Conservation (phyloP, 331 rosid species). For the Cydonia oblonga region DNA sequence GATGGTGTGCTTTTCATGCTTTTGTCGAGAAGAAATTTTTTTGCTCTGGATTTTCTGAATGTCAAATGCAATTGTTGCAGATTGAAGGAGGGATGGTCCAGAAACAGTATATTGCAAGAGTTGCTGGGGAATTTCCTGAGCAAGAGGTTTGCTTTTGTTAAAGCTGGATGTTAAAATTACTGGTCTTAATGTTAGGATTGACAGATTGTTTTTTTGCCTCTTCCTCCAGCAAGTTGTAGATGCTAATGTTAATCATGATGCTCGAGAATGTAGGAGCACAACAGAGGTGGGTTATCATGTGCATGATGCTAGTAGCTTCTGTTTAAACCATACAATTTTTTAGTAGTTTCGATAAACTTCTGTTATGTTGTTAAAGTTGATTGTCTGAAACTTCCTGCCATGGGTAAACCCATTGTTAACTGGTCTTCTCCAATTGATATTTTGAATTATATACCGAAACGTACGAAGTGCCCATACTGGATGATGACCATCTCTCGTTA, state of each 20-base stretch:
- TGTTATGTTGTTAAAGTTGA: background rate
- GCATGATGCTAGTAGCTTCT: background rate
- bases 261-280: conserved; percentile 85
- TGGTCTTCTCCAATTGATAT: background rate
- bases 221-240: conserved; percentile 54
- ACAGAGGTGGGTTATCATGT: conserved; percentile 51
- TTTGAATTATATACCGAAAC: background rate
- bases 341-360: background rate
- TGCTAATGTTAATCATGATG: conserved; percentile 63
- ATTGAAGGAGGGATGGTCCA: conserved; percentile 76
- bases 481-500: background rate
- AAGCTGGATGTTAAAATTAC: conserved; percentile 2
- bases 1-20: background rate
- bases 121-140: conserved; percentile 69
- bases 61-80: conserved; percentile 32
- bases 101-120: conserved; percentile 84
- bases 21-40: background rate
- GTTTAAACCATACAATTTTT: background rate
- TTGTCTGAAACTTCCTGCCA: background rate
- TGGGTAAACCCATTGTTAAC: background rate
- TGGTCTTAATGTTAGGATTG: conserved; percentile 10
- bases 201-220: background rate
- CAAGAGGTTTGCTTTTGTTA: conserved; percentile 45
- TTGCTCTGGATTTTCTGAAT: background rate
- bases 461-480: conserved; percentile 7